Evolutionary conservation across 1,284 basidiomycete genomes (phyloP).

Genomic region (Acaromyces ingoldii): DNA sequence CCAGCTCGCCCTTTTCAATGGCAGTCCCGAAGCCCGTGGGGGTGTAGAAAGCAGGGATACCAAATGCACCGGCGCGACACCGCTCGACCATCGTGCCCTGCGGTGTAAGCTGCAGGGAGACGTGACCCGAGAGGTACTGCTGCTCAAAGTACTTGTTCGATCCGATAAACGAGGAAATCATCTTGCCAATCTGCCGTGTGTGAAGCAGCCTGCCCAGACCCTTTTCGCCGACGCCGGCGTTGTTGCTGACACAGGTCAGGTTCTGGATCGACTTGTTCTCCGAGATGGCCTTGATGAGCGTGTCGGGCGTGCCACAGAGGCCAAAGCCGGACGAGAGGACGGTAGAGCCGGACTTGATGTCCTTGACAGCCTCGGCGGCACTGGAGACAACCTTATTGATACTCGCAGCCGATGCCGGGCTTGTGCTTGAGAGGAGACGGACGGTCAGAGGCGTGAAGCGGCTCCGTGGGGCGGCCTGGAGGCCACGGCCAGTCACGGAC

Average conservation of each 20-base stretch:
- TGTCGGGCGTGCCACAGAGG: slow-evolving; percentile 48
- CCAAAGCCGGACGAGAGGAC: slow-evolving; percentile 47
- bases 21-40: slow-evolving; percentile 66
- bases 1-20: slow-evolving; percentile 53
- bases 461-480: too few relatives aligned
- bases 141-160: slow-evolving; percentile 47
- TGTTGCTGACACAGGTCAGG: slow-evolving; percentile 46
- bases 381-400: slow-evolving; percentile 29
- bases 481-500: too few relatives aligned
- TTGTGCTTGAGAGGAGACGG: slow-evolving; percentile 8
- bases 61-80: slow-evolving; percentile 82
- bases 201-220: slow-evolving; percentile 43
- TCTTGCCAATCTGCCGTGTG: slow-evolving; percentile 33
- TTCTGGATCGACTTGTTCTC: slow-evolving; percentile 31
- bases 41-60: slow-evolving; percentile 93
- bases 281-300: slow-evolving; percentile 41
- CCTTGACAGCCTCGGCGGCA: slow-evolving; percentile 42
- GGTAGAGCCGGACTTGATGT: slow-evolving; percentile 35
- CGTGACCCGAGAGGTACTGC: slow-evolving; percentile 44
- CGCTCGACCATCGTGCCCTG: slow-evolving; percentile 75
- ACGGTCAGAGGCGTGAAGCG: slow-evolving; percentile 1
- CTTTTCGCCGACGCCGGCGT: slow-evolving; percentile 43
- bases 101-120: slow-evolving; percentile 42
- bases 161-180: slow-evolving; percentile 48
- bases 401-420: slow-evolving; percentile 6